These are phyloP conservation scores for Diplodia intermedia DNA, from an alignment of 2,329 filamentous ascomycete species.

Conservation along the genomic window DNA sequence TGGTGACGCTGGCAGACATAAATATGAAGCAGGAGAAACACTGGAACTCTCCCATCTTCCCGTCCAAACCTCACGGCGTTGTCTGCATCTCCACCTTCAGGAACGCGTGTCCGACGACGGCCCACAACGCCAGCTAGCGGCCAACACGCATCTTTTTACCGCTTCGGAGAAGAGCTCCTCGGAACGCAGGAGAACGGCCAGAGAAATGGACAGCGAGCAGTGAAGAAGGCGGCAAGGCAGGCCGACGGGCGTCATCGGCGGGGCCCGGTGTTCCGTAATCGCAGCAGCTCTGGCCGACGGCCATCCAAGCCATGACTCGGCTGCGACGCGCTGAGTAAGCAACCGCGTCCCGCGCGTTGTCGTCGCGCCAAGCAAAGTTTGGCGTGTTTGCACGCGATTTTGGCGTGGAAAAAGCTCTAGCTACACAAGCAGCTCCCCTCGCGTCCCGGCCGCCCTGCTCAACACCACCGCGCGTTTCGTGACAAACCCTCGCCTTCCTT, in stretches of 20 bases:
- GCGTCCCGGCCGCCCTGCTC: not conserved
- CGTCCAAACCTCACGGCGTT: not conserved
- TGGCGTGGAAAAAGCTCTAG: not conserved
- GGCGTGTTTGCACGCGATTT: not conserved
- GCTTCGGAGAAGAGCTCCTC: not conserved
- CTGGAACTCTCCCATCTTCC: not conserved
- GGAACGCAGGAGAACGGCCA: not conserved
- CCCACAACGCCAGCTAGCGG: not conserved
- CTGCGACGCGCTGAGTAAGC: not conserved
- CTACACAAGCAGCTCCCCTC: not conserved
- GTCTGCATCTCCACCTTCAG: not conserved
- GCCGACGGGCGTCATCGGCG: constrained; percentile 20
- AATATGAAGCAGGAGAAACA: not conserved
- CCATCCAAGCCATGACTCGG: not conserved
- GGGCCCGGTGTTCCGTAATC: constrained; percentile 4
- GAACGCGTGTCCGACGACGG: not conserved
- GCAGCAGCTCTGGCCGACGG: constrained; percentile 12
- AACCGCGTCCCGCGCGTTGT: too few relatives aligned
- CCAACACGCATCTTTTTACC: not conserved
- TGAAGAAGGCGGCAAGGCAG: not conserved
- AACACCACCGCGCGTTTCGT: constrained; percentile 25
- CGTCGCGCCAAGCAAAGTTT: constrained; percentile 9
- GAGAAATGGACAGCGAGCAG: not conserved
- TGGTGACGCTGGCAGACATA: not conserved
- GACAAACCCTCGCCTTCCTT: not conserved